phyloP scores from a whole-genome alignment of 1,284 basidiomycete species.

The Volvariella surrecta region DNA sequence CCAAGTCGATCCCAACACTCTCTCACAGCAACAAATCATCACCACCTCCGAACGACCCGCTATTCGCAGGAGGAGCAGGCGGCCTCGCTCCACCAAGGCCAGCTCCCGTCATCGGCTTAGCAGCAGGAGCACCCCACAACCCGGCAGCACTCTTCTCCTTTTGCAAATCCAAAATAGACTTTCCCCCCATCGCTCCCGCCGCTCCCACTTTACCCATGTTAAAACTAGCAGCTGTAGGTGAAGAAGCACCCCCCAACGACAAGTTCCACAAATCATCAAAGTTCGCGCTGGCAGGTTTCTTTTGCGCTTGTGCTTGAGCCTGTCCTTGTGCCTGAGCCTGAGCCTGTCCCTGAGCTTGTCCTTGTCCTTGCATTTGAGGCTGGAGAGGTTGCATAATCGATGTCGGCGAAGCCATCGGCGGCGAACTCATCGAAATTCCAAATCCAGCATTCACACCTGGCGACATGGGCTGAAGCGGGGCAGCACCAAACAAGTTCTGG shows the following conservation, averaged over 20 bases:
- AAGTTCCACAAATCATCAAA: slow-evolving; percentile 93
- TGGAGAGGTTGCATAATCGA: background rate
- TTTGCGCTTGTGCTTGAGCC: slow-evolving; percentile 15
- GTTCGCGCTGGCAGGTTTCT: slow-evolving; percentile 26
- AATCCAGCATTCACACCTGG: background rate
- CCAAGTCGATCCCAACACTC: too few species aligned
- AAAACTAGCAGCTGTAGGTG: slow-evolving; percentile 18
- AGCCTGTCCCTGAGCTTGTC: slow-evolving; percentile 10
- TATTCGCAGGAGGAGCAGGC: too few species aligned
- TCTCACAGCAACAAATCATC: slow-evolving; percentile 47
- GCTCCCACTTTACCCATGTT: background rate
- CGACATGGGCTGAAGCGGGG: background rate
- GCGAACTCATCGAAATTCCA: background rate
- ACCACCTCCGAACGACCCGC: slow-evolving; percentile 21
- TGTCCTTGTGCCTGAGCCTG: slow-evolving; percentile 17
- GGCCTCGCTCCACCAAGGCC: too few species aligned
- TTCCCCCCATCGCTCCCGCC: slow-evolving; percentile 25
- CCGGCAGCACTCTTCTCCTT: slow-evolving; percentile 75
- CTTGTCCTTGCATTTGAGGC: background rate
- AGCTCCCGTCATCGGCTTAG: too few species aligned
- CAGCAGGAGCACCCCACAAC: slow-evolving; percentile 56
- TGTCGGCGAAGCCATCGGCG: background rate
- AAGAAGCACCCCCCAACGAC: slow-evolving; percentile 53
- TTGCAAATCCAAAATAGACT: slow-evolving; percentile 83
- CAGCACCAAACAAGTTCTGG: background rate